These are phyloP conservation scores for Populus alba DNA, from an alignment of 345 rosid species.

Conservation along the genomic window DNA sequence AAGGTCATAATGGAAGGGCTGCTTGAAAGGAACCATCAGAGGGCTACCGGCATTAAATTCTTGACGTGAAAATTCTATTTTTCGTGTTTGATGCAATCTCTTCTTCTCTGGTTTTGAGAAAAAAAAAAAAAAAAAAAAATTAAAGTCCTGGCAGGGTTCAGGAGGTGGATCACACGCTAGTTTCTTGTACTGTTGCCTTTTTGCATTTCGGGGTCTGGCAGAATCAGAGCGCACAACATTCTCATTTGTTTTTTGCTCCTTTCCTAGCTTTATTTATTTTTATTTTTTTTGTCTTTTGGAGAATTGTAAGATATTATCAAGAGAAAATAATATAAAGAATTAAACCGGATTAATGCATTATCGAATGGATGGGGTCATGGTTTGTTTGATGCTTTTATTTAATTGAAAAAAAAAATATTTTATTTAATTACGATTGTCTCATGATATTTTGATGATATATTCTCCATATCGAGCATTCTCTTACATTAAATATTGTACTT, in stretches of 20 bases:
- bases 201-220: background rate
- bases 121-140: too few species aligned
- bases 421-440: too few species aligned
- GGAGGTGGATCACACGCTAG: background rate
- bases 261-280: background rate
- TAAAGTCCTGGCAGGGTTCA: background rate
- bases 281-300: too few species aligned
- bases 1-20: constrained; percentile 35
- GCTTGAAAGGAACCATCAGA: constrained; percentile 26
- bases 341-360: too few species aligned
- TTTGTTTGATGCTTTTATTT: background rate
- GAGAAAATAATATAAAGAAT: background rate
- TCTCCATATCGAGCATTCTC: too few species aligned
- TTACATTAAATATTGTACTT: too few species aligned
- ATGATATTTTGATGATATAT: too few species aligned
- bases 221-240: background rate
- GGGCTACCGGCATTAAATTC: constrained; percentile 20
- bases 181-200: background rate
- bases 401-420: too few species aligned
- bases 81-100: background rate
- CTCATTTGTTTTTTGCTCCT: background rate
- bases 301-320: too few species aligned
- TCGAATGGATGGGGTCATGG: background rate
- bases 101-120: background rate
- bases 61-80: constrained; percentile 25